Conservation (phyloP, 1,139 yeast species). For the Suhomyces chickasaworum region DNA sequence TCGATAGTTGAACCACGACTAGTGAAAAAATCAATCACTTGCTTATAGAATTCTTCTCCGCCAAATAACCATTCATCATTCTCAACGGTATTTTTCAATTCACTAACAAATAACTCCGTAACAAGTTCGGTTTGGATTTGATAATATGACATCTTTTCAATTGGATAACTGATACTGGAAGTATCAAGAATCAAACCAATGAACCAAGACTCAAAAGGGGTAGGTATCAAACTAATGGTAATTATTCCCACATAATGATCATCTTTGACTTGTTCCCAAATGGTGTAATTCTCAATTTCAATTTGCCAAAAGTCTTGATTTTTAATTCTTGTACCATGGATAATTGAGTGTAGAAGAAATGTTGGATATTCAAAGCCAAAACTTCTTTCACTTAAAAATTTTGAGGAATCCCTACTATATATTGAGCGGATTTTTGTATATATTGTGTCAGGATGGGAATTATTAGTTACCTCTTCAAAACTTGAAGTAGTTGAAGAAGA, state of each 20-base stretch:
- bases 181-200: constrained; percentile 29
- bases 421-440: constrained; percentile 36
- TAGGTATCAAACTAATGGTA: constrained; percentile 25
- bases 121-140: constrained; percentile 21
- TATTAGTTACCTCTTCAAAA: constrained; percentile 5
- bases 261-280: constrained; percentile 16
- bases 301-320: constrained; percentile 5
- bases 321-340: neutral
- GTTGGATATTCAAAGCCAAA: constrained; percentile 11
- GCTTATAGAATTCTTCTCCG: constrained; percentile 45
- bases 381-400: constrained; percentile 15
- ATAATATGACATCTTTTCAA: constrained; percentile 7
- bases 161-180: constrained; percentile 16
- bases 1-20: constrained; percentile 49
- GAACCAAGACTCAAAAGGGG: constrained; percentile 39
- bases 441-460: constrained; percentile 22
- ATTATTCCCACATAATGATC: constrained; percentile 31
- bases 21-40: constrained; percentile 50
- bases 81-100: constrained; percentile 49
- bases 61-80: constrained; percentile 52
- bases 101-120: constrained; percentile 38
- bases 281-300: constrained; percentile 7
- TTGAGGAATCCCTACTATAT: constrained; percentile 29
- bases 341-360: constrained; percentile 5
- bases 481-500: constrained; percentile 9